Evolutionary conservation across 1,139 yeast genomes (phyloP), one percentile per base, ranked within the genome.

Genomic region (Yamadazyma triangularis): DNA sequence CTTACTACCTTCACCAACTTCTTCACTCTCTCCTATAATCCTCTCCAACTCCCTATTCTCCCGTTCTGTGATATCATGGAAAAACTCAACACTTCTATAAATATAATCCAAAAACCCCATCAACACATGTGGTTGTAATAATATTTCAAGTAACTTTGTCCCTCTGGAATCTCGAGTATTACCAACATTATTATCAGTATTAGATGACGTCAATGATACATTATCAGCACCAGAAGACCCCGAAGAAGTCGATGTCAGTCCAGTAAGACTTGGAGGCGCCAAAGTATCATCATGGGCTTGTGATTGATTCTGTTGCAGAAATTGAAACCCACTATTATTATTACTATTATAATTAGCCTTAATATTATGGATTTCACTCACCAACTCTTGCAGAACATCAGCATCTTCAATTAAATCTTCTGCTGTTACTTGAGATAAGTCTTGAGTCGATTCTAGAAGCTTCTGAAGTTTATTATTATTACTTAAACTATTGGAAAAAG

Each of bases 51-150:
- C 50, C 27, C 49, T 45, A 13, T 36, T 41, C 27, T 62, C 69
- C 31, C 51, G 48, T n/a, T 48, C 24, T 9, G 45, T 42, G 31
- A 53, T 46, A 8, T 54, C 51, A 30, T 64, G 51, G 41, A 62
- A 68, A 36, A 60, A 65, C 19, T 56, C 64, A 15, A 68, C 73
- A 41, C 73, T 63, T 14, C 42, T 36, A 19, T 51, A 59, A 6
- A 64, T 40, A 38, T 56, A 54, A 27, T 65, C 70, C 24, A 64
- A 47, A 22, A 68, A 55, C 3, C 73, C 73, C 30, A 50, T 54
- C 30, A 70, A 49, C 13, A 70, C 58, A 36, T 68, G 73, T 13
- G 74, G 73, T 40, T 68, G 74, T 30, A 67, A 52, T 24, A 70
- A 48, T 20, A 70, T 45, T 38, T 69, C 75, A 26, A 70, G 39